phyloP scores from a whole-genome alignment of 345 rosid genomes.

The Euphorbia tirucalli region DNA sequence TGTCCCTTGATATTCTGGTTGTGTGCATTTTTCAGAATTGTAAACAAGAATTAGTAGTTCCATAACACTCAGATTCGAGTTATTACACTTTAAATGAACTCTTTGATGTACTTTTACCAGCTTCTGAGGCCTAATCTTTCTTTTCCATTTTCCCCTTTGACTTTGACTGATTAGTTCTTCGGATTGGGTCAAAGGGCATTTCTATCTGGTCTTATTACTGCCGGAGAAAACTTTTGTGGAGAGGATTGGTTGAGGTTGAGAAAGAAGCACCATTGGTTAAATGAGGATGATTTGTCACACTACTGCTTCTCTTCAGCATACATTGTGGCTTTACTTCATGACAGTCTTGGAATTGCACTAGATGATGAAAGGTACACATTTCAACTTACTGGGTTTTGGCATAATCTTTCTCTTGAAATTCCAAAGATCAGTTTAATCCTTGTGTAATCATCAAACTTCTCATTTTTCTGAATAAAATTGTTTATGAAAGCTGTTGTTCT shows the following conservation, averaged over 20 bases:
- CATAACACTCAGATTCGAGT: neutral
- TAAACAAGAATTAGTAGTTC: neutral
- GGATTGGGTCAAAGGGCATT: slow-evolving; percentile 50
- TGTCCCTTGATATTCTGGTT: neutral
- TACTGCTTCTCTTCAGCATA: slow-evolving; percentile 94
- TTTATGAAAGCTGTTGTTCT: neutral
- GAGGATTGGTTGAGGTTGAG: slow-evolving; percentile 77
- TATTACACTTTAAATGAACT: neutral
- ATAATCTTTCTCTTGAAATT: neutral
- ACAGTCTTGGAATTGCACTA: slow-evolving; percentile 68
- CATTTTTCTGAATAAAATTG: neutral
- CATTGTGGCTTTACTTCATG: slow-evolving; percentile 83
- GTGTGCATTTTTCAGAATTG: slow-evolving; percentile 8
- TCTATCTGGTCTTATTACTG: slow-evolving; percentile 57
- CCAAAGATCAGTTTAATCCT: neutral
- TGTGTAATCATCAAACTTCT: neutral
- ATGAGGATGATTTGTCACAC: slow-evolving; percentile 58
- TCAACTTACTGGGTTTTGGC: neutral
- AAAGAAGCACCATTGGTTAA: slow-evolving; percentile 47
- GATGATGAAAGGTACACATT: slow-evolving; percentile 54
- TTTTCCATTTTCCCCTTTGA: slow-evolving; percentile 9
- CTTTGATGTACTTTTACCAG: slow-evolving; percentile 2
- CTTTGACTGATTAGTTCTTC: slow-evolving; percentile 55
- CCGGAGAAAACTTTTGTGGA: slow-evolving; percentile 71
- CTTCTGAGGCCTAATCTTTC: slow-evolving; percentile 7